These are phyloP conservation scores for Wickerhamiella galacta DNA, from an alignment of 805 yeast species.

Conservation along the genomic window DNA sequence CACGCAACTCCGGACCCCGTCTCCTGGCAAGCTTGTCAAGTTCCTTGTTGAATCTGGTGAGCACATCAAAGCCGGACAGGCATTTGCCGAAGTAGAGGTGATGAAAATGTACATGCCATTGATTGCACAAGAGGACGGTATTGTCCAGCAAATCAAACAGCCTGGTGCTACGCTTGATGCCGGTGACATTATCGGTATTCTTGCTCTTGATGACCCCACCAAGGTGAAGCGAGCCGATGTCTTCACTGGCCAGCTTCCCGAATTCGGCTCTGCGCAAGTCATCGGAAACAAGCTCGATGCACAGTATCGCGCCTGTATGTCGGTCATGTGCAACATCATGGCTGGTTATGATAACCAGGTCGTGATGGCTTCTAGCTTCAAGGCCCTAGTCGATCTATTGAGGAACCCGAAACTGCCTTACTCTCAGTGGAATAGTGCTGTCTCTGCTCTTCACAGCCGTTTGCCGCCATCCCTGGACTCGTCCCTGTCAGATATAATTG, in stretches of 20 bases:
- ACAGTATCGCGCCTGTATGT: slow-evolving; percentile 40
- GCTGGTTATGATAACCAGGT: slow-evolving; percentile 92
- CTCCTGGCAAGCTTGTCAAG: slow-evolving; percentile 94
- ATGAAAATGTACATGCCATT: slow-evolving; percentile 99
- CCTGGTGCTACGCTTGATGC: slow-evolving; percentile 96
- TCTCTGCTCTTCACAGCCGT: slow-evolving; percentile 85
- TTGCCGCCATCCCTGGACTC: slow-evolving; percentile 64
- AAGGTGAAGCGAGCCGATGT: slow-evolving; percentile 95
- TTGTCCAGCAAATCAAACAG: slow-evolving; percentile 81
- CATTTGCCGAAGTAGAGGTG: slow-evolving; percentile 96
- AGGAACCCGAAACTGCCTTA: slow-evolving; percentile 74
- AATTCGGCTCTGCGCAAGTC: slow-evolving; percentile 64
- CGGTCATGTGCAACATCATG: slow-evolving; percentile 61
- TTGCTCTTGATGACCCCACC: slow-evolving; percentile 89
- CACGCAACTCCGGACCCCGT: slow-evolving; percentile 94
- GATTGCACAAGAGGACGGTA: slow-evolving; percentile 84
- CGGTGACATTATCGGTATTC: slow-evolving; percentile 91
- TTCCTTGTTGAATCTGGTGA: slow-evolving; percentile 92
- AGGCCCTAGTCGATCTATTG: slow-evolving; percentile 52
- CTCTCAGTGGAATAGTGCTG: slow-evolving; percentile 75
- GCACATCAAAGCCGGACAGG: slow-evolving; percentile 77
- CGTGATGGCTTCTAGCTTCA: slow-evolving; percentile 70
- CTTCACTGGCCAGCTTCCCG: slow-evolving; percentile 85
- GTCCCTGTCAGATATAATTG: slow-evolving; percentile 44
- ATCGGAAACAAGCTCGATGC: slow-evolving; percentile 76